Evolutionary conservation across 345 rosid species (phyloP).

Genomic region (Citrus australasica): DNA sequence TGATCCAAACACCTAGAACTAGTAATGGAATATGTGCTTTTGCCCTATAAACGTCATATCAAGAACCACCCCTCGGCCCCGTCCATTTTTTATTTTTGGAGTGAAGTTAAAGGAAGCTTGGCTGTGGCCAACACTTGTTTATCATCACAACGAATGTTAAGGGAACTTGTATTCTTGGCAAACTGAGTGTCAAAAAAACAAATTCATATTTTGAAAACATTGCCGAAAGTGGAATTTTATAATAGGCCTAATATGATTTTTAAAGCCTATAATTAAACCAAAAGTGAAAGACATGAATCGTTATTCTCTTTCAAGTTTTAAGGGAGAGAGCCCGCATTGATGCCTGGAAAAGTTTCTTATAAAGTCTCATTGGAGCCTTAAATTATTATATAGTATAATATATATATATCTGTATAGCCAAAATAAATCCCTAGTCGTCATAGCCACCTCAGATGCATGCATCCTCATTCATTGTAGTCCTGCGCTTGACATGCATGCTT

Average conservation of each 20-base stretch:
- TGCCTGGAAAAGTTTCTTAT: neutral
- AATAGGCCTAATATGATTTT: neutral
- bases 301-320: neutral
- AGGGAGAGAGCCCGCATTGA: slow-evolving; percentile 2
- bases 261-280: neutral
- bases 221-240: slow-evolving; percentile 30
- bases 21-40: slow-evolving; percentile 17
- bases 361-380: neutral
- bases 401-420: no score
- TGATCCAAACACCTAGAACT: slow-evolving; percentile 3
- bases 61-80: slow-evolving; percentile 1
- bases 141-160: slow-evolving; percentile 19
- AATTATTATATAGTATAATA: neutral
- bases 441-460: slow-evolving; percentile 8
- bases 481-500: neutral
- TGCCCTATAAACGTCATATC: slow-evolving; percentile 23
- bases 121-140: slow-evolving; percentile 17
- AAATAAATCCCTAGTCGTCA: neutral
- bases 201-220: slow-evolving; percentile 17
- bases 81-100: slow-evolving; percentile 2
- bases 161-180: slow-evolving; percentile 6
- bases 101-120: neutral
- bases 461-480: neutral
- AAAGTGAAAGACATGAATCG: neutral
- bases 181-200: slow-evolving; percentile 6